Base-by-base conservation (phyloP, 805 yeast genomes). In the Millerozyma miso region DNA sequence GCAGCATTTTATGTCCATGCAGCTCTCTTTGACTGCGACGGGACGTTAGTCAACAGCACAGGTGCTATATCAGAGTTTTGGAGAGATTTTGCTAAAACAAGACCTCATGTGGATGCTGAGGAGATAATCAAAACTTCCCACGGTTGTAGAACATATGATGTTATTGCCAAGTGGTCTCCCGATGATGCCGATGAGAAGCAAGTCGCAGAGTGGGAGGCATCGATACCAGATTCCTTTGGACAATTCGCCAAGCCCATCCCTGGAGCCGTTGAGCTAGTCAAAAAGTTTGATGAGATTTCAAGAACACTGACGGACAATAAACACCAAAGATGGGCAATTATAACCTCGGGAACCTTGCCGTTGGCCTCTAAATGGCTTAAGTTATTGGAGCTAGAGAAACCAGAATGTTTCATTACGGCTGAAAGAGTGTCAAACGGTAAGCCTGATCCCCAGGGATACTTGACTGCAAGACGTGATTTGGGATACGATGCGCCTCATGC, bases 11-110 rank as follows among this genome's bases (percentile, higher is more conserved):
- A 58, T 39, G 56, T 58, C 37, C 44, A 59, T 49, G 63, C 62
- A 43, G 63, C 63, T 26, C 54, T 59, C 31, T 59, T 59, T 36
- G 63, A 59, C 54, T 59, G 63, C 38, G 63, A 59, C 40, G 63
- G 63, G 16, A 59, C 63, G 14, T 45, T 59, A 43, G 63, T 59
- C 20, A 59, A 59, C 48, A 58, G 61, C 39, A 58, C 63, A 41
- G 63, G 62, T 33, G 62, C 63, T 39, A 59, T 59, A 38, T 58
- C 62, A 35, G 63, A 59, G 41, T 59, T 59, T 48, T 59, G 63
- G 63, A 56, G 53, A 46, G 48, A 55, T 23, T 59, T 58, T 42
- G 63, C 60, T 12, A 41, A 54, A 40, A 55, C 60, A 46, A 56
- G 62, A 49, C 60, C 60, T 4, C 63, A 59, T 49, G 62, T 59